phyloP scores from a whole-genome alignment of 495 filamentous ascomycete species.

The Neurospora sp. region DNA sequence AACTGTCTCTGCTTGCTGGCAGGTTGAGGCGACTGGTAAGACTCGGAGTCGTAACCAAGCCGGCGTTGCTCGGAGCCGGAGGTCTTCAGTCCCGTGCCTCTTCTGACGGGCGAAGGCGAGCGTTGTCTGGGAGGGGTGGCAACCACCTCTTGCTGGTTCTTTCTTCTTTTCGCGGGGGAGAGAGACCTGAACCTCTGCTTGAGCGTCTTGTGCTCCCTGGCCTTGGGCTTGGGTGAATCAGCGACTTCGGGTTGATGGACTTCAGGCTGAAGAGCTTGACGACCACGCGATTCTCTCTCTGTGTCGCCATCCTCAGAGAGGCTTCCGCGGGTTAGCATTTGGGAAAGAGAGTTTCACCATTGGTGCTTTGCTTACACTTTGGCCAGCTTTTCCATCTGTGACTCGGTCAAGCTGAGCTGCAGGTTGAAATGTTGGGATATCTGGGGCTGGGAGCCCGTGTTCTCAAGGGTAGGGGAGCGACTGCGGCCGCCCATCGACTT shows the following conservation, averaged over 20 bases:
- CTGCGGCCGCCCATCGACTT: slow-evolving; percentile 4
- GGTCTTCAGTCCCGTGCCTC: neutral
- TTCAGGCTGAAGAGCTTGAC: neutral
- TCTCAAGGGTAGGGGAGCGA: slow-evolving; percentile 2
- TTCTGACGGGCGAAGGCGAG: slow-evolving; percentile 16
- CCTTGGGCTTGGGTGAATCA: neutral
- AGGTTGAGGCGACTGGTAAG: neutral
- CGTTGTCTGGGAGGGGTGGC: slow-evolving; percentile 5
- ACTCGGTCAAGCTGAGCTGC: slow-evolving; percentile 19
- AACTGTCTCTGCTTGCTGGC: slow-evolving; percentile 1
- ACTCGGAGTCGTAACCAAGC: neutral
- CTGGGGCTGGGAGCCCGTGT: neutral
- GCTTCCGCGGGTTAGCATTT: neutral
- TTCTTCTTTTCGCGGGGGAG: slow-evolving; percentile 4
- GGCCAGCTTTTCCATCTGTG: slow-evolving; percentile 15
- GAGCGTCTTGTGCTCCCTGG: slow-evolving; percentile 1
- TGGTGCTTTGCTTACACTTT: slow-evolving; percentile 8
- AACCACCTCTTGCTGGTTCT: neutral
- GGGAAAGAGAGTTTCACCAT: too few relatives aligned
- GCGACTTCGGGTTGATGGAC: neutral
- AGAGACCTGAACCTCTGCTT: slow-evolving; percentile 10
- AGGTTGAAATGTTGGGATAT: neutral
- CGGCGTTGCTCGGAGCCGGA: slow-evolving; percentile 3
- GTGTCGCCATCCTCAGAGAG: slow-evolving; percentile 5
- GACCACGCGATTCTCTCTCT: neutral